phyloP scores from a whole-genome alignment of 176 grass and related monocot species.

The Neostapfia colusana region DNA sequence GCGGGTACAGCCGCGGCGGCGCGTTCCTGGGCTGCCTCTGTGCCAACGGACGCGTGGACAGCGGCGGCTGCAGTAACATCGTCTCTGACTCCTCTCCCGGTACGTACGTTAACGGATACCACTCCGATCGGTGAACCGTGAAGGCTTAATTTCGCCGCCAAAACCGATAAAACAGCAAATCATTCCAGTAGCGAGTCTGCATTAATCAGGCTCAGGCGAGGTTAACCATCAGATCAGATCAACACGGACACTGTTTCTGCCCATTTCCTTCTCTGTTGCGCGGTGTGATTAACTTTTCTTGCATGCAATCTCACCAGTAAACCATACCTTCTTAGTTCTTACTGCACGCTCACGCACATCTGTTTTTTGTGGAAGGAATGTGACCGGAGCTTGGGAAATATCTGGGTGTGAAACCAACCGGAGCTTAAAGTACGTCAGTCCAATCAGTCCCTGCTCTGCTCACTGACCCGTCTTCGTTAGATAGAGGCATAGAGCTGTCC shows the following conservation, averaged over 20 bases:
- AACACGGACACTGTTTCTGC: too few species aligned
- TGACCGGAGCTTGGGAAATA: neutral
- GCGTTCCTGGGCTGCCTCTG: conserved; percentile 52
- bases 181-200: too few species aligned
- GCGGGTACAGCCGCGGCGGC: conserved; percentile 30
- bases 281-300: neutral
- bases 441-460: neutral
- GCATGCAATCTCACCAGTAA: neutral
- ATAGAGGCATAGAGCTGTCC: neutral
- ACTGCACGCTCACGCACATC: neutral
- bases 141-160: neutral
- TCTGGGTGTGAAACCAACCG: conserved; percentile 37
- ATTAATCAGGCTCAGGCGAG: too few species aligned
- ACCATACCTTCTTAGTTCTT: neutral
- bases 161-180: neutral
- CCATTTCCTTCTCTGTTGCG: neutral
- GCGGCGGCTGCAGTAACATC: conserved; percentile 16
- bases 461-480: neutral
- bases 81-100: neutral
- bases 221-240: too few species aligned
- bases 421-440: conserved; percentile 3
- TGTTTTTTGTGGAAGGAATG: neutral
- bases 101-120: neutral
- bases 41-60: neutral
- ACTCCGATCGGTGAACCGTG: neutral